phyloP scores from a whole-genome alignment of 192 early-diverging fungal genomes.

The Coemansia sp. region DNA sequence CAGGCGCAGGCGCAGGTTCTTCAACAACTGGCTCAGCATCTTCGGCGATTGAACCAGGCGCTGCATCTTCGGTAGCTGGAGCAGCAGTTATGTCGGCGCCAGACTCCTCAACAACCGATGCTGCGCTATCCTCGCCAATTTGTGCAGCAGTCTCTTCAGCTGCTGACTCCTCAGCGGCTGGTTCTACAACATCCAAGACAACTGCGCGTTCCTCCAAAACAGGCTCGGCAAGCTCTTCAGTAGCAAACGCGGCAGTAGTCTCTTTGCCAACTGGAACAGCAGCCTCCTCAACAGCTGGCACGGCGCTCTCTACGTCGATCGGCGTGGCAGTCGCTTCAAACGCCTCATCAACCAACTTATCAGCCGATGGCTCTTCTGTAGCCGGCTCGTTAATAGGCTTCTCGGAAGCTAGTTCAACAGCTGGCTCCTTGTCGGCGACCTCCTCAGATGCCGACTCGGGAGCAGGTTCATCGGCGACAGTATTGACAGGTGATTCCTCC shows the following conservation, averaged over 20 bases:
- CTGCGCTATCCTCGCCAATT: not conserved
- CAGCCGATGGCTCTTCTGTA: not conserved
- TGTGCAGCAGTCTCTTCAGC: not conserved
- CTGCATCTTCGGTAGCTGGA: not conserved
- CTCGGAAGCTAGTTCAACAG: not conserved
- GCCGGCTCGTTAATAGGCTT: not conserved
- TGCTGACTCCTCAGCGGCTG: not conserved
- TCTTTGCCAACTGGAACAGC: not conserved
- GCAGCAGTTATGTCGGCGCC: not conserved
- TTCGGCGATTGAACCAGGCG: not conserved
- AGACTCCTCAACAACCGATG: not conserved
- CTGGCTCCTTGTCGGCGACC: not conserved
- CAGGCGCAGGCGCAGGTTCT: not conserved
- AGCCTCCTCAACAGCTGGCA: not conserved
- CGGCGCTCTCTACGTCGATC: too few species aligned
- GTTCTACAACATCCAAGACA: not conserved
- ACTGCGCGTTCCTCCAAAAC: not conserved
- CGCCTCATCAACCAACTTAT: not conserved
- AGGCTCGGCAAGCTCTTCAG: not conserved
- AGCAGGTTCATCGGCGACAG: not conserved
- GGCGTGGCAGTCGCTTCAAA: too few species aligned
- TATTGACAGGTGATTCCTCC: not conserved
- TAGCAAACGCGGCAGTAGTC: not conserved
- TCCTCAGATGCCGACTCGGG: not conserved
- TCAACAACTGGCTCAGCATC: conserved; percentile 5